Evolutionary conservation across 2,329 filamentous ascomycete species (phyloP), one percentile per base, ranked within the genome.

Genomic region (Gnomoniopsis sp.): DNA sequence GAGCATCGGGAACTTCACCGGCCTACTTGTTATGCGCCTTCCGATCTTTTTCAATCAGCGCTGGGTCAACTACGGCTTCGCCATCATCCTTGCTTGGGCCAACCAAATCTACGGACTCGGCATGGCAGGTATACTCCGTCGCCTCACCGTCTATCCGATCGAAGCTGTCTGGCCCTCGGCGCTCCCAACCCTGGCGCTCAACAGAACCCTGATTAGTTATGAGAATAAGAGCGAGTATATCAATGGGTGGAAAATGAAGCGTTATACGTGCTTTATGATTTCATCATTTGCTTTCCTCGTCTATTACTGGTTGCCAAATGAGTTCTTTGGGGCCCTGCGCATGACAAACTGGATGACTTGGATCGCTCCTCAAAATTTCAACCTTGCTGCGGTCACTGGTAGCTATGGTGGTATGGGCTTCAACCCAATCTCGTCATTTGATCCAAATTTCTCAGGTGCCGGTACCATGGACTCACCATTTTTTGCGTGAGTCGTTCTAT

Each of bases 351-450:
- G 55, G 26, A 38, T 60, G 44, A 60, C 58, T 3, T 60, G 58
- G 58, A 53, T 60, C 19, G 49, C 53, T 3, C 58, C 58, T 1
- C 21, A 46, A 17, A 57, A 60, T 6, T 44, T 60, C 14, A 47
- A 68, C 49, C 68, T 75, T 6, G 63, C 61, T 17, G 62, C 64
- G 38, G 63, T 74, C 38, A 67, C 68, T 0, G 73, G 73, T 4
- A 69, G 69, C 59, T 66, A 67, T 51, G 71, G 67, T 22, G 73
- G 73, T 3, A 49, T 75, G 4, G 71, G 69, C 1, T 53, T 75
- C 49, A 74, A 73, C 61, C 72, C 72, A 1, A 64, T 67, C 63
- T 69, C 73, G 3, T 79, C 76, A 0, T 74, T 74, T 56, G 76
- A 79, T 65, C 78, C 53, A 19, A 55, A 55, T 21, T 22, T 49